These are phyloP conservation scores for Colletotrichum cuscutae DNA, from an alignment of 2,329 filamentous ascomycete species.

Conservation along the genomic window DNA sequence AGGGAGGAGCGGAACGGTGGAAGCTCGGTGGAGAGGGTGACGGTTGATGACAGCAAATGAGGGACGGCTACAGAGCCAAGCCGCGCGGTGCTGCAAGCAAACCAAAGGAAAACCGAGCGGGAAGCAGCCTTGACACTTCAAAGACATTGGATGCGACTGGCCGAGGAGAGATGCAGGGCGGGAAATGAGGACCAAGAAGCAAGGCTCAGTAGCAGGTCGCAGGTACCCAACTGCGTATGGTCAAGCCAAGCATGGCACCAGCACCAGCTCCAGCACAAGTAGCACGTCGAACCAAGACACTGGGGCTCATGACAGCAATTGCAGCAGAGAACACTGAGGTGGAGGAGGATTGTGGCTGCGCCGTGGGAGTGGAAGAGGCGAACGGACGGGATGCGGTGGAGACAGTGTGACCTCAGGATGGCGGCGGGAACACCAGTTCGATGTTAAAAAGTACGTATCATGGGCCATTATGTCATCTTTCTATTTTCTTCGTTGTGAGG, in stretches of 20 bases:
- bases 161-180: constrained; percentile 1
- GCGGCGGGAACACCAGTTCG: neutral
- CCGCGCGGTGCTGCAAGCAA: neutral
- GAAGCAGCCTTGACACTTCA: neutral
- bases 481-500: neutral
- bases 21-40: constrained; percentile 12
- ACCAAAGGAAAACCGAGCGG: neutral
- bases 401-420: neutral
- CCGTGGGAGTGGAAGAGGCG: constrained; percentile 13
- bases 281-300: neutral
- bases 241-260: constrained; percentile 1
- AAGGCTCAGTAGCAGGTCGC: neutral
- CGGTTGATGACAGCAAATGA: constrained; percentile 1
- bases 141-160: constrained; percentile 7
- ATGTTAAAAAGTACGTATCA: neutral
- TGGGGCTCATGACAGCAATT: neutral
- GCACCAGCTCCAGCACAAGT: neutral
- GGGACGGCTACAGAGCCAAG: constrained; percentile 4
- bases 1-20: constrained; percentile 33
- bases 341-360: constrained; percentile 3
- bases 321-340: neutral
- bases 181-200: constrained; percentile 8
- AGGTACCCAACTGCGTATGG: neutral
- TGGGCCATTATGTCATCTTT: neutral
- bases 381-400: constrained; percentile 12